Percentiles rank a stretch among this genome's conserved stretches.
Conservation (phyloP, 306 rosid genomes). For the Pterocarpus macrocarpus region DNA sequence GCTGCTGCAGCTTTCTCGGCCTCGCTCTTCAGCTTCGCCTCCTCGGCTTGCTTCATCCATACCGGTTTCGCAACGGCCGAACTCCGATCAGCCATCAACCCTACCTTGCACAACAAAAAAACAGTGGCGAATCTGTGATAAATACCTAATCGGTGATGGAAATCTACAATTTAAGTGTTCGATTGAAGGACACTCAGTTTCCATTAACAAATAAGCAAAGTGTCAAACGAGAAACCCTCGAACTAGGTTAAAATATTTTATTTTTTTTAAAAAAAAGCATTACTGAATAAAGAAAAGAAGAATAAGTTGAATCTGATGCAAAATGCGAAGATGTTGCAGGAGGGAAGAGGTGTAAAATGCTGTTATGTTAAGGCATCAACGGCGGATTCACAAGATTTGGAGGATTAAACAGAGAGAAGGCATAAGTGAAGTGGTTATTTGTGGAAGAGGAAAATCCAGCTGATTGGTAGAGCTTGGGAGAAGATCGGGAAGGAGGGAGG, state of each 20-base stretch:
- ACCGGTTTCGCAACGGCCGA: conserved; percentile 73
- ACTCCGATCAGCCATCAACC: conserved; percentile 88
- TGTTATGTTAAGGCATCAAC: background rate
- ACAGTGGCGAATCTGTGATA: conserved; percentile 9
- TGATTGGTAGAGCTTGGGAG: background rate
- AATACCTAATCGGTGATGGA: conserved; percentile 17
- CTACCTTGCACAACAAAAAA: conserved; percentile 11
- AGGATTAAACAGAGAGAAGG: background rate
- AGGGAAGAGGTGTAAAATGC: background rate
- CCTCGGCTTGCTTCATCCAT: conserved; percentile 99
- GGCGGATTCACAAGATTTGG: background rate
- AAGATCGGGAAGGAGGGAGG: background rate
- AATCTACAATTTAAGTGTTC: background rate
- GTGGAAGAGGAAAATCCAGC: background rate
- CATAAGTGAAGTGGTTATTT: background rate
- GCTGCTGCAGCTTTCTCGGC: conserved; percentile 96
- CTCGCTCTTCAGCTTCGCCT: conserved; percentile 91
- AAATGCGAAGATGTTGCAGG: background rate
- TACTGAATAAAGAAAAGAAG: background rate
- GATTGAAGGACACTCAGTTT: background rate
- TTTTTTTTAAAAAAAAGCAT: background rate
- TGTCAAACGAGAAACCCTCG: conserved; percentile 33
- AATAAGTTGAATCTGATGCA: background rate
- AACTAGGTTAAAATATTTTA: background rate
- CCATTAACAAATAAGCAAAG: background rate